Percentiles rank a stretch among this genome's conserved stretches.
Conservation (phyloP, 331 rosid species). For the Telfairia occidentalis region DNA sequence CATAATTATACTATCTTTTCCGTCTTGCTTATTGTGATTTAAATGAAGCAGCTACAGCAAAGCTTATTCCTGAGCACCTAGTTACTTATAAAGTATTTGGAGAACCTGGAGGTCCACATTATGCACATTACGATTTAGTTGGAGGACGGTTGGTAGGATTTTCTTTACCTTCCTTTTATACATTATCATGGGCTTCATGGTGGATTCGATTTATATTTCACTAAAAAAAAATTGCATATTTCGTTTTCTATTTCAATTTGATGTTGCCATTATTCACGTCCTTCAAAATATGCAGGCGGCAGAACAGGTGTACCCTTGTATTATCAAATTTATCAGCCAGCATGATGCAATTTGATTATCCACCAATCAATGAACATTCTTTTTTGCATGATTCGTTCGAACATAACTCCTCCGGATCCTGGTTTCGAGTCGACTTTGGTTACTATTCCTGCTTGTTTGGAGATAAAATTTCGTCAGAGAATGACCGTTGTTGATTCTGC, state of each 20-base stretch:
- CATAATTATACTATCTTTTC: slow-evolving; percentile 2
- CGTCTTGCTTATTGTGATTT: slow-evolving; percentile 14
- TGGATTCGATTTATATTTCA: neutral
- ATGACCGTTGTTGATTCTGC: neutral
- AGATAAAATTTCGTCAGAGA: neutral
- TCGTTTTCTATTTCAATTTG: neutral
- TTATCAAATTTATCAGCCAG: slow-evolving; percentile 51
- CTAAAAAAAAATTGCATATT: neutral
- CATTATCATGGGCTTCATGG: neutral
- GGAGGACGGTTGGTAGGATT: slow-evolving; percentile 80
- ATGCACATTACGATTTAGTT: slow-evolving; percentile 97
- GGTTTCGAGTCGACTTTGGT: neutral
- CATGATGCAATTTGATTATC: slow-evolving; percentile 34
- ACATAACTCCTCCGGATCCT: neutral
- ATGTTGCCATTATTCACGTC: neutral
- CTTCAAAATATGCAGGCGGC: slow-evolving; percentile 47
- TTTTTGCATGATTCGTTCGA: neutral
- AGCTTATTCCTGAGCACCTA: slow-evolving; percentile 68
- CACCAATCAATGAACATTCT: neutral
- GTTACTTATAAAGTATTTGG: slow-evolving; percentile 69
- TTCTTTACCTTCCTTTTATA: neutral
- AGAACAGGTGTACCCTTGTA: slow-evolving; percentile 76
- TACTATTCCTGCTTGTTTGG: neutral
- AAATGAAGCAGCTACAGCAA: slow-evolving; percentile 53
- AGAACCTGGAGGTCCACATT: slow-evolving; percentile 76